Evolutionary conservation across 805 yeast species (phyloP), one percentile per base, ranked within the genome.

Genomic region (Suhomyces canberraensis): DNA sequence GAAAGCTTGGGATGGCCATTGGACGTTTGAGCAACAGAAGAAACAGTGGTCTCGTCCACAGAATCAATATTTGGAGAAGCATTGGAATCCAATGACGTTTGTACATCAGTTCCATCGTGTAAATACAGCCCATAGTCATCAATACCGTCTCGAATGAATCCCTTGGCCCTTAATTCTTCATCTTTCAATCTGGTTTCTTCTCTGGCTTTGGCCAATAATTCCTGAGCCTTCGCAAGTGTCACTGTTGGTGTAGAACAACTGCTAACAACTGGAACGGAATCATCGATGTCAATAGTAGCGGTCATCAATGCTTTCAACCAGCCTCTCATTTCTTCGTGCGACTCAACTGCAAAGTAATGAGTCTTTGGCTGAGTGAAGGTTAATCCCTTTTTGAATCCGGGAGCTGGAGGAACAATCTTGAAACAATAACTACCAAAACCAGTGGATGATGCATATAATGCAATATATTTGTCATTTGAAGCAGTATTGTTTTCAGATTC

Each of bases 221-320:
- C 95, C 60, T 88, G 95, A 0, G 98, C 98, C 50, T 79, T 81
- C 32, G 79, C 77, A 44, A 93, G 66, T 8, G 95, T 81, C 7
- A 93, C 89, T 0, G 98, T 91, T n/a, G 98, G 98, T 0, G 97
- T 88, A 9, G 84, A 82, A 58, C 95, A 91, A 11, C 96, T 84
- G 42, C 95, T 84, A 8, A 90, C 82, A 2, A 88, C 93, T 1
- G 98, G 97, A 11, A 85, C 87, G 2, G 85, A 62, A 39, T 93
- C 97, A 62, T 93, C 98, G 38, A 95, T 73, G 56, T 93, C 99
- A 50, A 93, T 95, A 0, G 98, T 93, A 0, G 98, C 95, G 42
- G 90, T 88, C 79, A 90, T 86, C 42, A 93, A 69, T 0, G 96
- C 95, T 36, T 89, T 84, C 79, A 90, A 80, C 99, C 99, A 93